Percentiles rank a stretch among this genome's conserved stretches.
These are phyloP conservation scores for Lathyrus oleraceus DNA, from an alignment of 306 rosid genomes.

Conservation along the genomic window DNA sequence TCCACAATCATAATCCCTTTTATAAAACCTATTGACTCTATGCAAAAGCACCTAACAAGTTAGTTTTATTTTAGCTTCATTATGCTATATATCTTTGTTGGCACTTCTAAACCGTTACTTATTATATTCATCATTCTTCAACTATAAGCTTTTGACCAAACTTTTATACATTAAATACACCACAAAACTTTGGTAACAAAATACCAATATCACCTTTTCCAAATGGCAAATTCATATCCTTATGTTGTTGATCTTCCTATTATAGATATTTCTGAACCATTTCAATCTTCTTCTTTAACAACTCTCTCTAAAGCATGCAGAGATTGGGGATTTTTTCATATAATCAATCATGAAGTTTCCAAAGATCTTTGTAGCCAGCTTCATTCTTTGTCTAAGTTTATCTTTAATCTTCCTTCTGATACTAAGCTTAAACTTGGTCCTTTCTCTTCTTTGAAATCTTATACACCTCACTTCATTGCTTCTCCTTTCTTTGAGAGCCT, in stretches of 20 bases:
- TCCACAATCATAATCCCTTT: conserved; percentile 4
- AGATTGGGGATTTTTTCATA: conserved; percentile 92
- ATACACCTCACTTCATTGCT: conserved; percentile 93
- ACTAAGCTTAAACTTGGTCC: conserved; percentile 90
- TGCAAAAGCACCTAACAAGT: conserved; percentile 23
- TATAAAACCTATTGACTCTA: conserved; percentile 16
- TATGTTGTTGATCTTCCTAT: conserved; percentile 65
- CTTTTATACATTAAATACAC: conserved; percentile 46
- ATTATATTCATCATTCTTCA: conserved; percentile 30
- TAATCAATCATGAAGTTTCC: conserved; percentile 89
- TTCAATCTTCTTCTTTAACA: conserved; percentile 56
- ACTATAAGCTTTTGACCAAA: conserved; percentile 43
- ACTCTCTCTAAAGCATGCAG: conserved; percentile 71
- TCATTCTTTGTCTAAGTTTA: conserved; percentile 46
- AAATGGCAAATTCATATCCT: conserved; percentile 55
- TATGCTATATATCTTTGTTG: conserved; percentile 41
- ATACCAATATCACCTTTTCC: conserved; percentile 52
- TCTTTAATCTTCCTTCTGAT: conserved; percentile 76
- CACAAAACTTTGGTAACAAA: conserved; percentile 48
- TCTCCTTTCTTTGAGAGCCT: conserved; percentile 98
- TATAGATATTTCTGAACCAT: conserved; percentile 76
- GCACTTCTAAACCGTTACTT: conserved; percentile 39
- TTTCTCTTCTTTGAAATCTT: conserved; percentile 68
- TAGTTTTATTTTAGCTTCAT: conserved; percentile 31
- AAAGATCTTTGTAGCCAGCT: conserved; percentile 65